These are phyloP conservation scores for Populus alba DNA, from an alignment of 345 rosid species.

Conservation along the genomic window DNA sequence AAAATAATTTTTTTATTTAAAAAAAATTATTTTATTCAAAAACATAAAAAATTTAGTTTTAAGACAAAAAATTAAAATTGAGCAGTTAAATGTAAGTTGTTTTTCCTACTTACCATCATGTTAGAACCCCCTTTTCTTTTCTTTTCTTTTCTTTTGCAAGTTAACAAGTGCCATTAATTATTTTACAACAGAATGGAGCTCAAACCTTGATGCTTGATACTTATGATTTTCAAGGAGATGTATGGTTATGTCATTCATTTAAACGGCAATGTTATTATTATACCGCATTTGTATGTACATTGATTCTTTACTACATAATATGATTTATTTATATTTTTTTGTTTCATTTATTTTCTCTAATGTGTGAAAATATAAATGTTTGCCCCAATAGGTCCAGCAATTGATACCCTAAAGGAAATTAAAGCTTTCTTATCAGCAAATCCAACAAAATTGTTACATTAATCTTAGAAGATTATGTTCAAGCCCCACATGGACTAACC, in stretches of 20 bases:
- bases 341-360: not conserved
- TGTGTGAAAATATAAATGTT: not conserved
- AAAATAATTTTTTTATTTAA: too few relatives aligned
- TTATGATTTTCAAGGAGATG: slow-evolving; percentile 57
- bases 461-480: slow-evolving; percentile 68
- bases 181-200: slow-evolving; percentile 52
- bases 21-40: too few relatives aligned
- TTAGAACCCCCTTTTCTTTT: not conserved
- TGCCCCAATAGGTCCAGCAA: slow-evolving; percentile 46
- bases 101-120: not conserved
- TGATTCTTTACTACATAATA: not conserved
- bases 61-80: too few relatives aligned
- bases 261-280: slow-evolving; percentile 54
- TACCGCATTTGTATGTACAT: slow-evolving; percentile 54
- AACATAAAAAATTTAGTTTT: too few relatives aligned
- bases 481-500: slow-evolving; percentile 48
- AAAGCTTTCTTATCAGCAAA: slow-evolving; percentile 61
- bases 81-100: slow-evolving; percentile 52
- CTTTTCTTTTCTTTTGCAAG: not conserved
- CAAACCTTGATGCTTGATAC: slow-evolving; percentile 68
- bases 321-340: too few relatives aligned
- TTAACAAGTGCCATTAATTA: not conserved
- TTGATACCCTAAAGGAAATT: slow-evolving; percentile 50
- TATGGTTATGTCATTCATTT: slow-evolving; percentile 72
- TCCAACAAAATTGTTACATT: slow-evolving; percentile 52